Base-by-base conservation (phyloP, 352 stramenopile genomes). In the Phytophthora meadii region DNA sequence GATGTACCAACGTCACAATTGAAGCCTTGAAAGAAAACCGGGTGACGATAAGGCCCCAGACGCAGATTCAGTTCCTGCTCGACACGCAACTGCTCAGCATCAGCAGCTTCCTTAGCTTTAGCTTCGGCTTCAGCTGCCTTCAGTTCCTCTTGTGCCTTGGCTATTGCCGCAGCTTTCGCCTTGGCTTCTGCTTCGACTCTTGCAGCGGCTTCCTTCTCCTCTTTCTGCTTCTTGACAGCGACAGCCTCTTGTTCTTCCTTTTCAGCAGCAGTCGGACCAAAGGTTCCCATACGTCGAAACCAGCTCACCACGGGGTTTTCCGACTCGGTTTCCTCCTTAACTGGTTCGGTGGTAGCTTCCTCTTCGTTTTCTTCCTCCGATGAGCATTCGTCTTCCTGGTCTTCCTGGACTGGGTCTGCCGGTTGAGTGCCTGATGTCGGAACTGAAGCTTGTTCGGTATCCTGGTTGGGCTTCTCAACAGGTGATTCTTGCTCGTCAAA, bases 21-120 rank as follows among this genome's bases (percentile, higher is more conserved):
- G 47, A 79, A 77, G 1, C 30, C 32, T 46, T 74, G 65, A 37
- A 81, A 81, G 54, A 77, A 81, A 5, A 81, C 55, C 0, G 72
- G 72, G 48, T 72, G 62, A 10, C 65, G 54, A 53, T 81, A 81
- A 1, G 10, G 54, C 40, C 57, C 57, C 37, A 78, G 47, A 9
- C 70, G 66, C 49, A 61, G 34, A 37, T 77, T 63, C 41, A 74
- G 39, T 45, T 76, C 62, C 49, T 77, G 39, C 54, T 78, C 50
- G 19, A 61, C 55, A 30, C 49, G 65, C 12, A 70, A 42, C 2
- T 74, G 42, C 30, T 76, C 46, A 15, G 53, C 47, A 25, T 74
- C 40, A 3, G 44, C 44, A 17, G 61, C 51, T 66, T 65, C 58
- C 25, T 72, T 55, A 5, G 32, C 63, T 36, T 30, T 54, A 12